These are phyloP conservation scores for Lumnitzera littorea DNA, from an alignment of 345 rosid genomes.

Conservation along the genomic window DNA sequence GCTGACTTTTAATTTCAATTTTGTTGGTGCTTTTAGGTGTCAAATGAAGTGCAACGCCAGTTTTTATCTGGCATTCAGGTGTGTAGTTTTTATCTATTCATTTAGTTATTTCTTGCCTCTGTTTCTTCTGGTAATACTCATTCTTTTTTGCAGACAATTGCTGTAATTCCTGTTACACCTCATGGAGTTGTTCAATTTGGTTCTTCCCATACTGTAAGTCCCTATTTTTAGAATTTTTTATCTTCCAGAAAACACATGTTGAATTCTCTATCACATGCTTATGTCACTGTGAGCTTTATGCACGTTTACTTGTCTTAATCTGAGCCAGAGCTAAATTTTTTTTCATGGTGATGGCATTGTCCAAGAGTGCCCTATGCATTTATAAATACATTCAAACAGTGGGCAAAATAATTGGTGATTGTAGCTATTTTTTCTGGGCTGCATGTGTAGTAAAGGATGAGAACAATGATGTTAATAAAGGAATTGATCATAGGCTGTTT, in stretches of 20 bases:
- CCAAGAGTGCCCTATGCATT: too few species aligned
- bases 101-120: background rate
- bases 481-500: too few species aligned
- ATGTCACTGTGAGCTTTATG: too few species aligned
- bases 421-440: too few species aligned
- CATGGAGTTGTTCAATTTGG: constrained; percentile 94
- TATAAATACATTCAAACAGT: too few species aligned
- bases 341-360: too few species aligned
- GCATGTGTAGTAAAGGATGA: too few species aligned
- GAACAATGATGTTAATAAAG: too few species aligned
- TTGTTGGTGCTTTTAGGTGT: constrained; percentile 38
- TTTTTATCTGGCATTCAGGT: constrained; percentile 95
- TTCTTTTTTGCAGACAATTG: constrained; percentile 57
- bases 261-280: too few species aligned
- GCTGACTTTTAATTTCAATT: constrained; percentile 1
- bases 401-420: too few species aligned
- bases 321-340: too few species aligned
- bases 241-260: background rate
- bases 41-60: constrained; percentile 67
- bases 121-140: background rate
- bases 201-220: constrained; percentile 67
- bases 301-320: too few species aligned
- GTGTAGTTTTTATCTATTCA: constrained; percentile 13
- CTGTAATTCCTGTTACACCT: constrained; percentile 74
- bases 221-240: background rate